phyloP scores from a whole-genome alignment of 176 grass and related monocot species.

The Triticum timopheevii region DNA sequence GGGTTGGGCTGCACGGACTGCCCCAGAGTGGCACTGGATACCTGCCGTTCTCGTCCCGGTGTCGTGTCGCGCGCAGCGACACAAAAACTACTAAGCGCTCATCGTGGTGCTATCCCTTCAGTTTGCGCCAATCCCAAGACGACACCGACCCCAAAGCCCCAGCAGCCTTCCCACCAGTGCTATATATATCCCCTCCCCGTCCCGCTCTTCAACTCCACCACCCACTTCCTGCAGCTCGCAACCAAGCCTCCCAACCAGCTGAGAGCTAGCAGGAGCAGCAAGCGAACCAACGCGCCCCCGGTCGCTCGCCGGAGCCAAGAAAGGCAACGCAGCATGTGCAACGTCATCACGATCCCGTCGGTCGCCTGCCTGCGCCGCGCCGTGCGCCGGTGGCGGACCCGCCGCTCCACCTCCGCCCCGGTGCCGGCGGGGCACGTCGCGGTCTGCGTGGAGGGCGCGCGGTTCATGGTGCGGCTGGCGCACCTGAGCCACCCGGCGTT shows the following conservation, averaged over 20 bases:
- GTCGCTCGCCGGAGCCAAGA: not conserved
- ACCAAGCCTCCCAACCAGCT: not conserved
- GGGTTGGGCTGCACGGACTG: not conserved
- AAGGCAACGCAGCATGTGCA: constrained; percentile 14
- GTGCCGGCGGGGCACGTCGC: constrained; percentile 44
- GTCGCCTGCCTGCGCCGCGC: not conserved
- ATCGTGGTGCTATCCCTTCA: not conserved
- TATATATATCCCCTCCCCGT: not conserved
- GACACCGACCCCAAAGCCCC: not conserved
- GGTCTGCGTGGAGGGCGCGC: constrained; percentile 5
- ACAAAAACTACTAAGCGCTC: not conserved
- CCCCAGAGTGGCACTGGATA: not conserved
- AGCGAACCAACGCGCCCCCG: no score
- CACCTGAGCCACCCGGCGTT: constrained; percentile 46
- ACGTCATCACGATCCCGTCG: constrained; percentile 33
- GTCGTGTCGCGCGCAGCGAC: not conserved
- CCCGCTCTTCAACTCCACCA: not conserved
- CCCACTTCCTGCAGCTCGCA: no score
- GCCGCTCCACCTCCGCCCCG: not conserved
- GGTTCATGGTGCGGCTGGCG: constrained; percentile 50
- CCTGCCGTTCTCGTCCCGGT: not conserved
- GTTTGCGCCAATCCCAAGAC: not conserved
- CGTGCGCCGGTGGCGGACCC: not conserved
- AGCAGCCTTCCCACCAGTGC: not conserved
- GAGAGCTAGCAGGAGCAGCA: not conserved